Evolutionary conservation across 495 filamentous ascomycete genomes (phyloP).

Genomic region (Venustampulla echinocandica): DNA sequence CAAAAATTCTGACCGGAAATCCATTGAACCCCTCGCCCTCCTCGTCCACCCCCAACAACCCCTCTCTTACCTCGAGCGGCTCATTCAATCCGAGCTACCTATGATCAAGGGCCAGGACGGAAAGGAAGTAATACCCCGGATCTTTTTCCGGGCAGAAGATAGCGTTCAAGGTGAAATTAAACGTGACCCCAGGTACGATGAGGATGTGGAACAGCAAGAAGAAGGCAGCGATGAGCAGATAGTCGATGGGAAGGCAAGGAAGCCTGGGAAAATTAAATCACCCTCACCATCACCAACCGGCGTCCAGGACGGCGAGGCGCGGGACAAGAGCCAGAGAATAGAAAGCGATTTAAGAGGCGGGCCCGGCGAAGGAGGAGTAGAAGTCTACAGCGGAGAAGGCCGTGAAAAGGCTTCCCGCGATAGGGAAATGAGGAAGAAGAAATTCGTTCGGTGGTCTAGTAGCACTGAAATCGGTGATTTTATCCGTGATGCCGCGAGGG

Average conservation of each 20-base stretch:
- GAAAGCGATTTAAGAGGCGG: slow-evolving; percentile 23
- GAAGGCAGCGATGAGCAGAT: slow-evolving; percentile 32
- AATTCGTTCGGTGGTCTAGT: slow-evolving; percentile 84
- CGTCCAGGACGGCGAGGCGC: slow-evolving; percentile 2
- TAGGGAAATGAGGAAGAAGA: slow-evolving; percentile 25
- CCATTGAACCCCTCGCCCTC: slow-evolving; percentile 75
- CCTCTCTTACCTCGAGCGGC: slow-evolving; percentile 80
- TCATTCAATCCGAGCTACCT: slow-evolving; percentile 85
- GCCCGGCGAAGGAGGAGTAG: slow-evolving; percentile 45
- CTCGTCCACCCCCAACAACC: slow-evolving; percentile 90
- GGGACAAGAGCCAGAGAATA: slow-evolving; percentile 17
- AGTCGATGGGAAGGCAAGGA: slow-evolving; percentile 40
- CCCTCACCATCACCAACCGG: slow-evolving; percentile 8
- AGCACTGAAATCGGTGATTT: slow-evolving; percentile 92
- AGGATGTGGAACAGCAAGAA: slow-evolving; percentile 4
- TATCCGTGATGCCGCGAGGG: slow-evolving; percentile 80
- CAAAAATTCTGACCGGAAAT: slow-evolving; percentile 44
- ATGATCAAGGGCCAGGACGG: slow-evolving; percentile 50
- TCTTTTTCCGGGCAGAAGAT: slow-evolving; percentile 77
- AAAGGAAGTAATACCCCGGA: slow-evolving; percentile 55
- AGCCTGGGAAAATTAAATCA: slow-evolving; percentile 35
- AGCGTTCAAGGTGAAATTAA: slow-evolving; percentile 51
- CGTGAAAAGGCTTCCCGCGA: slow-evolving; percentile 30
- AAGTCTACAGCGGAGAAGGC: slow-evolving; percentile 52
- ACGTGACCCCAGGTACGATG: slow-evolving; percentile 21